A percentile compares a stretch with the other conserved stretches of the same genome.
Conservation (phyloP, 305 asterid species). For the Lippia alba region DNA sequence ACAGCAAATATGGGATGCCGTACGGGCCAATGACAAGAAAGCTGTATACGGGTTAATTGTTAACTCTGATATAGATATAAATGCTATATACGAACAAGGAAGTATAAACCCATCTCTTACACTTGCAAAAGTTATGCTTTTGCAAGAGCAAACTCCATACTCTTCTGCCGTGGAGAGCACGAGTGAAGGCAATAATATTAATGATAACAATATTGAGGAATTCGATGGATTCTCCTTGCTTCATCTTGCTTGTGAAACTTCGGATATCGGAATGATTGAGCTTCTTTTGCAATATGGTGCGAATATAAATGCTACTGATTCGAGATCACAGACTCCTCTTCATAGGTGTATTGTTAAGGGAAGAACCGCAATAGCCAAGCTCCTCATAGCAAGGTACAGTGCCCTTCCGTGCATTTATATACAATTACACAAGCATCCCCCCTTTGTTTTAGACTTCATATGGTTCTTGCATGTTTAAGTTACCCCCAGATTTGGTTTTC, state of each 20-base stretch:
- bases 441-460: too few relatives aligned
- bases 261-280: slow-evolving; percentile 95
- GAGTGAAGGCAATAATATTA: slow-evolving; percentile 42
- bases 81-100: slow-evolving; percentile 59
- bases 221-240: slow-evolving; percentile 81
- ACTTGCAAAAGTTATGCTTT: slow-evolving; percentile 90
- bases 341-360: slow-evolving; percentile 76
- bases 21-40: slow-evolving; percentile 82
- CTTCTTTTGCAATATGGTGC: slow-evolving; percentile 95
- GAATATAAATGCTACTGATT: slow-evolving; percentile 76
- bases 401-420: neutral
- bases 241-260: slow-evolving; percentile 92
- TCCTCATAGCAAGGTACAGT: slow-evolving; percentile 81
- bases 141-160: slow-evolving; percentile 78
- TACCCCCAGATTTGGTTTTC: too few relatives aligned
- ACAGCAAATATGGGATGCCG: slow-evolving; percentile 91
- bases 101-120: slow-evolving; percentile 70
- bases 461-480: too few relatives aligned
- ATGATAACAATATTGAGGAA: slow-evolving; percentile 38
- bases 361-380: slow-evolving; percentile 68
- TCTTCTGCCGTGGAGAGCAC: slow-evolving; percentile 46
- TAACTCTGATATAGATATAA: slow-evolving; percentile 75
- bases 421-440: neutral
- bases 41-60: slow-evolving; percentile 80
- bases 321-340: slow-evolving; percentile 73